phyloP scores from a whole-genome alignment of 441 rosid genomes.

The Gossypium aridum region DNA sequence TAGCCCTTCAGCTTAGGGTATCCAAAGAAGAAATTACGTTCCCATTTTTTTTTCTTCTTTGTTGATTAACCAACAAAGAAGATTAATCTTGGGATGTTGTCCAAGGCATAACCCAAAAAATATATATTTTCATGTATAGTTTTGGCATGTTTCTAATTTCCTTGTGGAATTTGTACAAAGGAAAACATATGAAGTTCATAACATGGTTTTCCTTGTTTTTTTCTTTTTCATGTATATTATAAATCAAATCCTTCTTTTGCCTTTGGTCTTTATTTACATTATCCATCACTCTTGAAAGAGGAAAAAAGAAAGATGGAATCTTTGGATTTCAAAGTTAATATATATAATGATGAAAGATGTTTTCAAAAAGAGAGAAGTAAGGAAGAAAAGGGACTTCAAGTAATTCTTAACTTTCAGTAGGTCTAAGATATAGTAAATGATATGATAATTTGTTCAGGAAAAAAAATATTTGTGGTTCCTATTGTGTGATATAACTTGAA shows the following conservation, averaged over 20 bases:
- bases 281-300: neutral
- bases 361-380: neutral
- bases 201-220: neutral
- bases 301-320: neutral
- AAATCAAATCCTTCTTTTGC: neutral
- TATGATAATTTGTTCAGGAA: neutral
- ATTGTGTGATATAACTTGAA: too few species aligned
- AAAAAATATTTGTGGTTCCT: neutral
- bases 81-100: neutral
- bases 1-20: neutral
- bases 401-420: neutral
- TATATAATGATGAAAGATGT: neutral
- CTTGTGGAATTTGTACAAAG: neutral
- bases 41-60: neutral
- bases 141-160: neutral
- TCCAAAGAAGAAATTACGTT: neutral
- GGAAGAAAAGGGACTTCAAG: neutral
- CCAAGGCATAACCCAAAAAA: neutral
- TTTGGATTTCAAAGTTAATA: neutral
- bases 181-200: conserved; percentile 2
- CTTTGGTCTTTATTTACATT: neutral
- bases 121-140: conserved; percentile 3
- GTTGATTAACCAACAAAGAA: neutral
- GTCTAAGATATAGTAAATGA: neutral
- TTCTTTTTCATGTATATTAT: neutral